Evolutionary conservation across 129 eudicot species (phyloP).

Genomic region (Flaveria robusta): DNA sequence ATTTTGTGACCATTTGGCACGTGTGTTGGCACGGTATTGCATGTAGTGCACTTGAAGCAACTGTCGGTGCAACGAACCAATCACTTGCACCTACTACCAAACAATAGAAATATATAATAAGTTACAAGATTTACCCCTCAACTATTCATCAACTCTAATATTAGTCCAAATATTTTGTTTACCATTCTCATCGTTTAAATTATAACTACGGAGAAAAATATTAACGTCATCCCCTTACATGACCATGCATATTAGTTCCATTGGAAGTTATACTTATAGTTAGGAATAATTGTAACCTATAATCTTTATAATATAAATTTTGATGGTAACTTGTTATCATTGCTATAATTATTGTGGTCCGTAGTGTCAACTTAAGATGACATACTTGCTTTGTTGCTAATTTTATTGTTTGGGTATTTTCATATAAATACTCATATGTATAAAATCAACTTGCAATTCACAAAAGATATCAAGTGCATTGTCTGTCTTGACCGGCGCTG

Average conservation of each 20-base stretch:
- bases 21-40: conserved; percentile 21
- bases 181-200: neutral
- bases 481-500: neutral
- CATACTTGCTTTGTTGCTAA: neutral
- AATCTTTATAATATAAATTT: too few relatives aligned
- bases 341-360: too few relatives aligned
- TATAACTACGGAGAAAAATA: neutral
- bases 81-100: conserved; percentile 28
- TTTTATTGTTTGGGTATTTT: neutral
- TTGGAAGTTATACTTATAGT: too few relatives aligned
- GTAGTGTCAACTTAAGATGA: neutral
- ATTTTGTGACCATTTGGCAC: neutral
- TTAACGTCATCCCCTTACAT: neutral
- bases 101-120: neutral
- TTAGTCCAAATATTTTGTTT: conserved; percentile 1
- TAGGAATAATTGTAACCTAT: too few relatives aligned
- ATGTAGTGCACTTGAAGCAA: conserved; percentile 38
- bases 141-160: neutral
- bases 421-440: neutral
- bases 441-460: neutral
- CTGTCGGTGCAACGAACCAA: conserved; percentile 27
- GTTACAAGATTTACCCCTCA: conserved; percentile 8
- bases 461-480: too few relatives aligned
- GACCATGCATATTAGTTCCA: neutral
- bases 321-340: too few relatives aligned